Conservation (phyloP, 139 green algal species). For the Eudorina sp. region DNA sequence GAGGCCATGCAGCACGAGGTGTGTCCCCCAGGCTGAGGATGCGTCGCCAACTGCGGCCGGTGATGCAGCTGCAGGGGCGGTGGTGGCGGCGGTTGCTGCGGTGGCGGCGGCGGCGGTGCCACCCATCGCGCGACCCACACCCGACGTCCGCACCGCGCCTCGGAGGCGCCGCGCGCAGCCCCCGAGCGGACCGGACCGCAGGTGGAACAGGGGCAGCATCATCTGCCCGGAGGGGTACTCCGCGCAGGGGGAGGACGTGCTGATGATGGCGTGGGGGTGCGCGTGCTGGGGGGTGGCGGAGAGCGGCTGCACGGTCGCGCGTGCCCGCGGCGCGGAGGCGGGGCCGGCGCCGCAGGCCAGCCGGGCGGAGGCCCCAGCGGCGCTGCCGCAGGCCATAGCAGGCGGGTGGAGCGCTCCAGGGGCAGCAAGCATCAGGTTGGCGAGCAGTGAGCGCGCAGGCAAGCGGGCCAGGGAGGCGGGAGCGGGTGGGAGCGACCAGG, state of each 20-base stretch:
- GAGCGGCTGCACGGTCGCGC: not conserved
- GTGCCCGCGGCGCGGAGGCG: not conserved
- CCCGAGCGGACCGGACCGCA: not conserved
- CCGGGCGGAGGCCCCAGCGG: not conserved
- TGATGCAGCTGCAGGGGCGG: not conserved
- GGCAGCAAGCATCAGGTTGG: not conserved
- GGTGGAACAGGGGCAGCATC: not conserved
- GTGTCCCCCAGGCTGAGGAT: not conserved
- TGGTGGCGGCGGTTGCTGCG: too few species aligned
- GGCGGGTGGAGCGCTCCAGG: not conserved
- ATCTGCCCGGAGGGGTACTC: not conserved
- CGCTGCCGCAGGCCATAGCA: slow-evolving; percentile 3
- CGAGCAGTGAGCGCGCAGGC: not conserved
- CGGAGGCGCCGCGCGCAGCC: not conserved
- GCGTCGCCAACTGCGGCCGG: not conserved
- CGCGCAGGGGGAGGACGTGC: too few species aligned
- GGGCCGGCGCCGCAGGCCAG: not conserved
- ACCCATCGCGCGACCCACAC: not conserved
- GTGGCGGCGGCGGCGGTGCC: too few species aligned
- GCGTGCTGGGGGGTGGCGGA: too few species aligned
- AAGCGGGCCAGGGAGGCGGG: slow-evolving; percentile 13
- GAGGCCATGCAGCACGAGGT: not conserved
- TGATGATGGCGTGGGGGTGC: too few species aligned
- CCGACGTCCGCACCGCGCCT: not conserved
- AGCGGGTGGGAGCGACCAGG: too few species aligned